Evolutionary conservation across 2,329 filamentous ascomycete genomes (phyloP).

Genomic region (Cladosporium sp.): DNA sequence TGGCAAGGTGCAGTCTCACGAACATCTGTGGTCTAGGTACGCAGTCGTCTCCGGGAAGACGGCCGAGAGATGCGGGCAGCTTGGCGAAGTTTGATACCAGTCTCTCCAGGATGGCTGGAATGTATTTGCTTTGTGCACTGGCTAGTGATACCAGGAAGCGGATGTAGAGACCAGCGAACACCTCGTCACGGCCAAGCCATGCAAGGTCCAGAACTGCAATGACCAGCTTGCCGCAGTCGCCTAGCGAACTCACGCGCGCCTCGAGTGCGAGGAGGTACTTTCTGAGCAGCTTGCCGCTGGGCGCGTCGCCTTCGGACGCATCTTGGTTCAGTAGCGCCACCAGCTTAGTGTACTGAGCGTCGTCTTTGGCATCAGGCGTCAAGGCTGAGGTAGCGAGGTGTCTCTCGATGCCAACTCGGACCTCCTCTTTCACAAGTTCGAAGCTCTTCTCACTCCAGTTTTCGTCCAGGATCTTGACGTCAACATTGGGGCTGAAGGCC

Average conservation of each 20-base stretch:
- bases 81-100: slow-evolving; percentile 71
- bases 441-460: slow-evolving; percentile 45
- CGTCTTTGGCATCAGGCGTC: slow-evolving; percentile 43
- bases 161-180: slow-evolving; percentile 52
- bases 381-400: slow-evolving; percentile 18
- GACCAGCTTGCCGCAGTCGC: slow-evolving; percentile 53
- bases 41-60: slow-evolving; percentile 47
- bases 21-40: slow-evolving; percentile 62
- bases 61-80: slow-evolving; percentile 49
- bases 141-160: slow-evolving; percentile 59
- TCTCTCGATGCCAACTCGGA: slow-evolving; percentile 44
- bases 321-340: slow-evolving; percentile 24
- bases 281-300: slow-evolving; percentile 46
- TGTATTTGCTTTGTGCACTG: slow-evolving; percentile 75
- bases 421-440: slow-evolving; percentile 55
- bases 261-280: slow-evolving; percentile 55
- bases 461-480: slow-evolving; percentile 41
- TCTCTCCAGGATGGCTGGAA: slow-evolving; percentile 68
- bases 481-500: slow-evolving; percentile 43
- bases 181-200: slow-evolving; percentile 57
- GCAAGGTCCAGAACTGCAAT: slow-evolving; percentile 52
- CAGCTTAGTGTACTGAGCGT: slow-evolving; percentile 51
- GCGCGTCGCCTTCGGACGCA: slow-evolving; percentile 35
- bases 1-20: slow-evolving; percentile 65
- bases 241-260: slow-evolving; percentile 50